Base-by-base conservation (phyloP, 352 stramenopile genomes). In the Globisporangium carolinianum region DNA sequence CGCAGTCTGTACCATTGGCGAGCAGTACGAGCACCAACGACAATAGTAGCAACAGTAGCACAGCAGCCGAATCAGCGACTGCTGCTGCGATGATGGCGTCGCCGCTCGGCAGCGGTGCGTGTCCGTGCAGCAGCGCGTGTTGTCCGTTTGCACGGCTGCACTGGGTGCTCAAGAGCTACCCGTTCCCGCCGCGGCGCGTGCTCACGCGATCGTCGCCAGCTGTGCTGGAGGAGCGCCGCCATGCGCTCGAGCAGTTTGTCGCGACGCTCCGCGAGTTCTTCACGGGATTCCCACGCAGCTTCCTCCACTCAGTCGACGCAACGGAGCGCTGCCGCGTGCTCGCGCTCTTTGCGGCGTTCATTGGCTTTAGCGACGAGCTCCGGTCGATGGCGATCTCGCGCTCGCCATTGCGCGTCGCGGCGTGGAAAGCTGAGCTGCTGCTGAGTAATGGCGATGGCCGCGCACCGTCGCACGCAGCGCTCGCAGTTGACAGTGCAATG, bases 241-340 rank as follows among this genome's bases (percentile, higher is more conserved):
- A 64, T 47, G 72, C 64, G 9, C 60, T 86, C n/a, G 77, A 87
- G 58, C 53, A 70, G 3, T 87, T 87, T 52, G 55, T 87, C n/a
- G 24, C 62, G 5, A 64, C 65, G 14, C 47, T 86, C 5, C 64
- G 70, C 47, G 65, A 67, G 15, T 79, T 83, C 50, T 87, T 87
- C 47, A 67, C 68, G 41, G 73, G 71, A 2, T 86, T 79, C 37
- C 71, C 77, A 8, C 71, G 62, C 6, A 47, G 66, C 14, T 78
- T 86, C n/a, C 63, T 88, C 17, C 62, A 80, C 55, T 63, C 54
- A 4, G 48, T 83, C 11, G 75, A 80, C 41, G 54, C 52, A 14
- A 58, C 59, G 18, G 63, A 79, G 48, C 75, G 59, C 35, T 88
- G 78, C 42, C 58, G 67, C 18, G 76, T 86, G 7, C 62, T 87